phyloP scores from a whole-genome alignment of 495 filamentous ascomycete genomes.

The Staphylotrichum longicolle region DNA sequence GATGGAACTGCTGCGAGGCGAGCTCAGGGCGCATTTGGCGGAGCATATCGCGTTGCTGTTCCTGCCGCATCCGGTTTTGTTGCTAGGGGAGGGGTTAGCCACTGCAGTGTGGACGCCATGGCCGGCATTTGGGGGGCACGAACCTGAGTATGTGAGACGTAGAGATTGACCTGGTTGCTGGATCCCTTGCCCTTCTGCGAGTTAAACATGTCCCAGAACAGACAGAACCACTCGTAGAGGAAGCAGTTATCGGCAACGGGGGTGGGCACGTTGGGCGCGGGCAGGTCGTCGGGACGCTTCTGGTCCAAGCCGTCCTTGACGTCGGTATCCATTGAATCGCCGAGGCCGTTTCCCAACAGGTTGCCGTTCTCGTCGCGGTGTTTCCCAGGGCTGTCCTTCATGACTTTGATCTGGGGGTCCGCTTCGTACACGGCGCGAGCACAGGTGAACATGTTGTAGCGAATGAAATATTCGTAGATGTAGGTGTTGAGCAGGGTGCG shows the following conservation, averaged over 20 bases:
- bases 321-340: constrained; percentile 80
- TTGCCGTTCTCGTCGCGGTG: constrained; percentile 63
- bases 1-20: constrained; percentile 44
- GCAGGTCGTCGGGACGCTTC: constrained; percentile 76
- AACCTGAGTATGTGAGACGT: constrained; percentile 81
- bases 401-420: constrained; percentile 55
- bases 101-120: neutral
- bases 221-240: constrained; percentile 88
- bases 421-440: constrained; percentile 70
- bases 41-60: constrained; percentile 66
- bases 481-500: constrained; percentile 75
- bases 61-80: constrained; percentile 64
- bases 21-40: constrained; percentile 61
- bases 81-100: constrained; percentile 45
- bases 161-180: constrained; percentile 58
- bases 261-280: constrained; percentile 64
- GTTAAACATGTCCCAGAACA: constrained; percentile 94
- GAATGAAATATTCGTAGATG: constrained; percentile 95
- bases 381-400: constrained; percentile 56
- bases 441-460: constrained; percentile 73
- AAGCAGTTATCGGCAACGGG: constrained; percentile 73
- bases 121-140: neutral
- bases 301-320: constrained; percentile 70
- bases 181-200: constrained; percentile 65
- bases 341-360: constrained; percentile 65